Conservation (phyloP, 768 basidiomycete genomes). For the Termitomyces heimii region DNA sequence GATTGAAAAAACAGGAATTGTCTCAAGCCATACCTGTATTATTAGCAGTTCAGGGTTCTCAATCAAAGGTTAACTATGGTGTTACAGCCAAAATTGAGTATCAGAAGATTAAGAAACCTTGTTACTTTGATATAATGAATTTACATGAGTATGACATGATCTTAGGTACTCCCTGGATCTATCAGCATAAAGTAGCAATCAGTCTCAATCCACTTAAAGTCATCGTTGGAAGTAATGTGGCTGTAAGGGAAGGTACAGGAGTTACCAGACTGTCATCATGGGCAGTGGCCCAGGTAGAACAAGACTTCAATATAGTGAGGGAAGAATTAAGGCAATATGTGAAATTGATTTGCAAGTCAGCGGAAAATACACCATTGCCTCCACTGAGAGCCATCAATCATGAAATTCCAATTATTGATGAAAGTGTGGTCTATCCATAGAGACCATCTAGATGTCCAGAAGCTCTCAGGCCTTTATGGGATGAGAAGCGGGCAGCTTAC, state of each 20-base stretch:
- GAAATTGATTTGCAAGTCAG: background rate
- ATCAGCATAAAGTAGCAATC: background rate
- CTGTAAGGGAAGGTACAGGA: background rate
- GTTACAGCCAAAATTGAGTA: background rate
- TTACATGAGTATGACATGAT: background rate
- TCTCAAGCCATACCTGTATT: background rate
- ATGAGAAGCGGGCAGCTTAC: constrained; percentile 14
- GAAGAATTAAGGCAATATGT: background rate
- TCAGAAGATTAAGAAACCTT: background rate
- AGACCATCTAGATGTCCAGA: constrained; percentile 32
- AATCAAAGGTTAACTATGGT: background rate
- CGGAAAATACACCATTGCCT: constrained; percentile 19
- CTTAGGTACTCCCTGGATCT: background rate
- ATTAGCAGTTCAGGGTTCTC: background rate
- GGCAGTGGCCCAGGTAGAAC: constrained; percentile 3
- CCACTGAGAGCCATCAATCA: constrained; percentile 16
- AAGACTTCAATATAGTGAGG: constrained; percentile 8
- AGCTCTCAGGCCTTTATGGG: constrained; percentile 23
- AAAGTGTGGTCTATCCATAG: constrained; percentile 22
- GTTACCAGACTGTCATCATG: constrained; percentile 7
- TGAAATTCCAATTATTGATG: background rate
- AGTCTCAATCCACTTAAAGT: background rate
- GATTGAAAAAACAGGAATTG: background rate
- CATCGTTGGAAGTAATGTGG: background rate
- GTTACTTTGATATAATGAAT: background rate